These are phyloP conservation scores for Leavenworthia alabamica DNA, from an alignment of 345 rosid species.

Conservation along the genomic window DNA sequence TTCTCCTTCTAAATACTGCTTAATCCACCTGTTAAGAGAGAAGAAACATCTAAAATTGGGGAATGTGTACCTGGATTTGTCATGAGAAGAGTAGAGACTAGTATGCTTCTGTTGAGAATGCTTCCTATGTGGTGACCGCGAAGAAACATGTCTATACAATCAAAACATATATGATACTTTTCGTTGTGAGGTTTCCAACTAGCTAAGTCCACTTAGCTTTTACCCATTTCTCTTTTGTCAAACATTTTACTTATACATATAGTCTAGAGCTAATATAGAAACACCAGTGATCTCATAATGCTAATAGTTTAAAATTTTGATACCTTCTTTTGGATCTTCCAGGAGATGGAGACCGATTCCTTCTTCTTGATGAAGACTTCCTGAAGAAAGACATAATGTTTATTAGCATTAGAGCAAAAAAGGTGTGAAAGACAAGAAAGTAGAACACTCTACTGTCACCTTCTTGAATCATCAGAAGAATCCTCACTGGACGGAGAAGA, in stretches of 20 bases:
- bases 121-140: constrained; percentile 99
- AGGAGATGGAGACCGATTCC: constrained; percentile 65
- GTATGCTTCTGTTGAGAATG: constrained; percentile 96
- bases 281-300: constrained; percentile 3
- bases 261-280: constrained; percentile 9
- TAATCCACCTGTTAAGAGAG: constrained; percentile 61
- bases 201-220: constrained; percentile 16
- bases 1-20: constrained; percentile 13
- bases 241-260: constrained; percentile 13
- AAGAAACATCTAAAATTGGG: constrained; percentile 18
- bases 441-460: constrained; percentile 36
- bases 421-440: constrained; percentile 11
- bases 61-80: constrained; percentile 62
- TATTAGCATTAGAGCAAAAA: background rate
- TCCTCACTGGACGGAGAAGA: constrained; percentile 63
- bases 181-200: constrained; percentile 27
- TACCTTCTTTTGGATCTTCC: constrained; percentile 86
- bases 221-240: constrained; percentile 12
- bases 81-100: constrained; percentile 94
- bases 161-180: constrained; percentile 78
- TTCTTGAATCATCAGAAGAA: constrained; percentile 69
- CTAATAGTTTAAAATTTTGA: background rate
- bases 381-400: constrained; percentile 35
- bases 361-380: constrained; percentile 54
- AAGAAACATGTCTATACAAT: constrained; percentile 92